A percentile compares a stretch with the other conserved stretches of the same genome.
Evolutionary conservation across 2,329 filamentous ascomycete genomes (phyloP).

Genomic region (Colletotrichum coccodes): DNA sequence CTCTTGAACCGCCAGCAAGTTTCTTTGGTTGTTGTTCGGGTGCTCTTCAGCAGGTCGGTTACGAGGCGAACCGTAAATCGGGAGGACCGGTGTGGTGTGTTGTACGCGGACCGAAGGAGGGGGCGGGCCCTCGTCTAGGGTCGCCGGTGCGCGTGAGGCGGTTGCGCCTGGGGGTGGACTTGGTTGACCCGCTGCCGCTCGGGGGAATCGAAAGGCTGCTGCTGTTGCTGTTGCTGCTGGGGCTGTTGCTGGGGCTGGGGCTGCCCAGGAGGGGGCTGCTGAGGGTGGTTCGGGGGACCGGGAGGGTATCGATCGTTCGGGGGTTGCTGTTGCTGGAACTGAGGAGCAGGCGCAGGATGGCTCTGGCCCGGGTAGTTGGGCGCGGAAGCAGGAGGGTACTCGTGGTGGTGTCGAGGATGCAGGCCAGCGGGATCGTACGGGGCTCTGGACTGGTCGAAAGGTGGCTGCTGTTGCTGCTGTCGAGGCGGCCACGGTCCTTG

Average conservation of each 20-base stretch:
- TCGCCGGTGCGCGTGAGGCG: constrained; percentile 50
- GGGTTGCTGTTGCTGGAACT: constrained; percentile 39
- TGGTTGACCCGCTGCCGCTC: constrained; percentile 40
- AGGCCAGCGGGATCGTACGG: constrained; percentile 54
- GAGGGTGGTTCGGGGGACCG: constrained; percentile 38
- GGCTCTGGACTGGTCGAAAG: constrained; percentile 53
- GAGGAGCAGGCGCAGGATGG: constrained; percentile 42
- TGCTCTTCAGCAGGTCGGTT: constrained; percentile 60
- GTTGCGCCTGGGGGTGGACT: constrained; percentile 43
- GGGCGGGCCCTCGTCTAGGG: constrained; percentile 59
- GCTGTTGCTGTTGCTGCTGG: constrained; percentile 33
- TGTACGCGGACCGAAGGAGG: constrained; percentile 63
- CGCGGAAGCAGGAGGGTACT: constrained; percentile 57
- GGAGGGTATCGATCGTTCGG: constrained; percentile 52
- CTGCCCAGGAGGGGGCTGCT: constrained; percentile 45
- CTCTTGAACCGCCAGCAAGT: constrained; percentile 82
- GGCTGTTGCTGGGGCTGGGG: constrained; percentile 38
- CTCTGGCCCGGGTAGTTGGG: constrained; percentile 47
- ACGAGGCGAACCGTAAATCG: constrained; percentile 54
- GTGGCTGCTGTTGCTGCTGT: constrained; percentile 35
- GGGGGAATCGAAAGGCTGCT: constrained; percentile 43
- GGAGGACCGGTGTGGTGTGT: constrained; percentile 51
- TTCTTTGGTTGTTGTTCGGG: constrained; percentile 67
- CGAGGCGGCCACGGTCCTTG: constrained; percentile 41
- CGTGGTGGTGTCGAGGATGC: constrained; percentile 57